Evolutionary conservation across 2,329 filamentous ascomycete genomes (phyloP), one percentile per base, ranked within the genome.

Genomic region (Aspergillus neoniger): DNA sequence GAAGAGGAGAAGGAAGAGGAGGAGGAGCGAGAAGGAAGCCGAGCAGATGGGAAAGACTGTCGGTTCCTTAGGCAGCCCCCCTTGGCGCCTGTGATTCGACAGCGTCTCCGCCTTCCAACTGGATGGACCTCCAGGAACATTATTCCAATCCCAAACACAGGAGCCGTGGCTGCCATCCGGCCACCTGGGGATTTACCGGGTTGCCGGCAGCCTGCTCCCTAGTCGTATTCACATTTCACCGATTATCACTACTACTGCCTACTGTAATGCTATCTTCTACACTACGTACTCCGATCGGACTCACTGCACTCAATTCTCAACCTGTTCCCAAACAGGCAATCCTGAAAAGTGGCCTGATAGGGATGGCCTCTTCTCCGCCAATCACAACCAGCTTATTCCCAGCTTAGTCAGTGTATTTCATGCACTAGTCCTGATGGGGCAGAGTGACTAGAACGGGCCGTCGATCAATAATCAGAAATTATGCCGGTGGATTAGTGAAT

Each of bases 371-470:
- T 43, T 43, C 19, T 61, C 23, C 43, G 25, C 63, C 58, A 72
- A 73, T 72, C 65, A 72, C 63, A 60, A 52, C 47, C 55, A 58
- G 67, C 66, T 67, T 70, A 73, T 71, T 71, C 58, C 55, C 44
- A 57, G 56, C 65, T 71, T 66, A 68, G 67, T 66, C 65, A 67
- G 56, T 28, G 14, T 10, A 5, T n/a, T 12, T 32, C 14, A 5
- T 2, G 10, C 39, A n/a, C 48, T 53, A 55, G n/a, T 3, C 53
- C 50, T 17, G 17, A 43, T 43, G 8, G 9, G 43, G 49, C 10
- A 50, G 32, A 32, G 32, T 48, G 10, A 43, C 48, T 38, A 25
- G 32, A 36, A 56, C 15, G 41, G 39, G 25, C 28, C 30, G 38
- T 25, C 32, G 36, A 19, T 44, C 41, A 44, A 44, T 44, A 36